These are phyloP conservation scores for Gracilaria caudata DNA, from an alignment of 23 red algal genomes.

Conservation along the genomic window DNA sequence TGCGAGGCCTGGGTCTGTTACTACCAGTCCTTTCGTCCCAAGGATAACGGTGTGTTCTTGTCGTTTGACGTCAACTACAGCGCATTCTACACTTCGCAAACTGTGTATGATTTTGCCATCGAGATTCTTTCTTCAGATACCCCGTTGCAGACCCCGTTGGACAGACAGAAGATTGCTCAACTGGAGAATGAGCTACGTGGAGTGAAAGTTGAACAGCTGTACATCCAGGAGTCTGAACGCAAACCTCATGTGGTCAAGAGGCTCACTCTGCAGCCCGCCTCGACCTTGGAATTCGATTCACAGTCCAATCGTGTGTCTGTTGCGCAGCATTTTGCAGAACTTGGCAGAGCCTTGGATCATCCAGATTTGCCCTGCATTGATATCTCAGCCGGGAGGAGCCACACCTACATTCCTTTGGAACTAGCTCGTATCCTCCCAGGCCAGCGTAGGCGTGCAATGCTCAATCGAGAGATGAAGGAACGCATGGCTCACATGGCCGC, in stretches of 20 bases:
- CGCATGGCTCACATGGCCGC: slow-evolving; percentile 53
- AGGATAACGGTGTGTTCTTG: slow-evolving; percentile 55
- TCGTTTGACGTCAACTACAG: slow-evolving; percentile 71
- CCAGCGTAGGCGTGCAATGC: slow-evolving; percentile 47
- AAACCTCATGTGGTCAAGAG: slow-evolving; percentile 33
- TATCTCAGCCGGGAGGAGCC: slow-evolving; percentile 30
- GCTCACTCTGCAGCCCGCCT: slow-evolving; percentile 43
- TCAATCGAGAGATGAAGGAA: slow-evolving; percentile 64
- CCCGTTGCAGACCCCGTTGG: slow-evolving; percentile 20
- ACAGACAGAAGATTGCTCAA: slow-evolving; percentile 16
- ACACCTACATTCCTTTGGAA: slow-evolving; percentile 67
- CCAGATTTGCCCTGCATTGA: slow-evolving; percentile 68
- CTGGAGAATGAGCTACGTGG: slow-evolving; percentile 66
- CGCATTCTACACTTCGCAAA: slow-evolving; percentile 69
- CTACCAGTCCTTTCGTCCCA: slow-evolving; percentile 75
- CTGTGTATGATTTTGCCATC: slow-evolving; percentile 52
- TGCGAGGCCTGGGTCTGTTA: slow-evolving; percentile 74
- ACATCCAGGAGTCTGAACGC: slow-evolving; percentile 14
- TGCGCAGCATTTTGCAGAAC: slow-evolving; percentile 50
- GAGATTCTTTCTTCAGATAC: slow-evolving; percentile 46
- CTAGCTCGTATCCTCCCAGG: slow-evolving; percentile 44
- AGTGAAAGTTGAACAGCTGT: slow-evolving; percentile 25
- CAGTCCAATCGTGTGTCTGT: slow-evolving; percentile 27
- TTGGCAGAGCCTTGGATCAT: slow-evolving; percentile 44
- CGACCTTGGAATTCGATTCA: slow-evolving; percentile 42